A percentile compares a stretch with the other conserved stretches of the same genome.
Evolutionary conservation across 108 stramenopile species (phyloP).

Genomic region (Mediolabrus comicus): DNA sequence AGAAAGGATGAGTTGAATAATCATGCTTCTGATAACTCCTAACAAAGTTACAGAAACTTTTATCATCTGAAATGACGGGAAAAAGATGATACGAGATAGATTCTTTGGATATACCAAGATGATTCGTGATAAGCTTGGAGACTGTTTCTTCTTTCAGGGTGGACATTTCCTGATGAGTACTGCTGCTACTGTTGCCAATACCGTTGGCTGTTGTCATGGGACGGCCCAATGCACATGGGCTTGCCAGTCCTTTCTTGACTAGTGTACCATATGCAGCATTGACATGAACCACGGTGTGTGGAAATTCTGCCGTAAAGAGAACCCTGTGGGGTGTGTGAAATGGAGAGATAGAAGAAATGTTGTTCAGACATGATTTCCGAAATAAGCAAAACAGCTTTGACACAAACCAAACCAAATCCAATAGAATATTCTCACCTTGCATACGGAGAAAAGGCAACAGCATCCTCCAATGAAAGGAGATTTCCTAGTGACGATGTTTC

Average conservation of each 20-base stretch:
- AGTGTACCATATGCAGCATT: conserved; percentile 22
- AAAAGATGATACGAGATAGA: not conserved
- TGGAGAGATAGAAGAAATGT: no score
- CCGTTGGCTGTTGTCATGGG: not conserved
- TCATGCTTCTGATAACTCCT: not conserved
- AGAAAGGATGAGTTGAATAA: not conserved
- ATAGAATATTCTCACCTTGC: conserved; percentile 26
- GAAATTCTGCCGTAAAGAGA: conserved; percentile 14
- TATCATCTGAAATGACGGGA: conserved; percentile 4
- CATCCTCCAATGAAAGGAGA: conserved; percentile 29
- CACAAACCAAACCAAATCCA: no score
- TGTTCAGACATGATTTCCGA: no score
- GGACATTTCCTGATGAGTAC: not conserved
- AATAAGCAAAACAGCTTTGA: no score
- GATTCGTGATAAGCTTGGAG: conserved; percentile 5
- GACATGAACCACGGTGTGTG: conserved; percentile 19
- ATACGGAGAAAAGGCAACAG: conserved; percentile 28
- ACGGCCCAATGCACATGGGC: conserved; percentile 7
- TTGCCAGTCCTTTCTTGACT: conserved; percentile 3
- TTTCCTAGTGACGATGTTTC: no score
- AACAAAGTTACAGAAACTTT: not conserved
- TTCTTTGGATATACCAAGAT: not conserved
- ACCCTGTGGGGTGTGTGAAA: no score
- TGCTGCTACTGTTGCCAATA: not conserved
- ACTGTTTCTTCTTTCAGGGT: not conserved